A percentile compares a stretch with the other conserved stretches of the same genome.
These are phyloP conservation scores for Hymenoscyphus repandus DNA, from an alignment of 2,329 filamentous ascomycete genomes.

Conservation along the genomic window DNA sequence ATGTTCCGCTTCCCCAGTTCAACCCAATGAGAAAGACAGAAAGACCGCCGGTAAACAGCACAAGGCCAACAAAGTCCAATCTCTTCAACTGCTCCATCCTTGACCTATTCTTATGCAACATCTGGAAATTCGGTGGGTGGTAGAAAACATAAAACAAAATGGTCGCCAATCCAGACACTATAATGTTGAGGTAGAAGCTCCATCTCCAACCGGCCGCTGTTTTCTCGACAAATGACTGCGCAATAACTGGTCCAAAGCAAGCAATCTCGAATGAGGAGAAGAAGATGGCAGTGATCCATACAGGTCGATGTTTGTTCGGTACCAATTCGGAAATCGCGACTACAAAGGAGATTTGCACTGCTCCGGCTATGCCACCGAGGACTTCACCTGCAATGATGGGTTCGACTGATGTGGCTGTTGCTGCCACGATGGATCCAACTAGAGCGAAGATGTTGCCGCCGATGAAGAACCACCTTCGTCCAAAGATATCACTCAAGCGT, in stretches of 20 bases:
- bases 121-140: conserved; percentile 30
- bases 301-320: conserved; percentile 40
- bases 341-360: conserved; percentile 13
- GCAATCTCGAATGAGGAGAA: conserved; percentile 22
- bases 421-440: conserved; percentile 35
- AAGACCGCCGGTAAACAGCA: conserved; percentile 37
- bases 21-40: conserved; percentile 40
- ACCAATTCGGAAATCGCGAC: conserved; percentile 41
- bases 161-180: conserved; percentile 17
- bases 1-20: conserved; percentile 36
- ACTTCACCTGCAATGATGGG: too few species aligned
- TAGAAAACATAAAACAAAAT: conserved; percentile 32
- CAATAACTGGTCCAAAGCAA: conserved; percentile 15
- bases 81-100: conserved; percentile 29
- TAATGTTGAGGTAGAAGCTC: conserved; percentile 41
- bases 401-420: conserved; percentile 19
- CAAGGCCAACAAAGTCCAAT: conserved; percentile 29
- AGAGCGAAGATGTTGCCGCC: conserved; percentile 31
- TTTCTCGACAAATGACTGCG: background rate
- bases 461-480: conserved; percentile 38
- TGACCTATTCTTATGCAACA: conserved; percentile 19
- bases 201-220: conserved; percentile 34
- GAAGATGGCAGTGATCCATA: conserved; percentile 21
- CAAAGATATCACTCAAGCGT: conserved; percentile 38
- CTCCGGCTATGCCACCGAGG: too few species aligned